phyloP scores from a whole-genome alignment of 2,329 filamentous ascomycete genomes.

The Nemania abortiva region DNA sequence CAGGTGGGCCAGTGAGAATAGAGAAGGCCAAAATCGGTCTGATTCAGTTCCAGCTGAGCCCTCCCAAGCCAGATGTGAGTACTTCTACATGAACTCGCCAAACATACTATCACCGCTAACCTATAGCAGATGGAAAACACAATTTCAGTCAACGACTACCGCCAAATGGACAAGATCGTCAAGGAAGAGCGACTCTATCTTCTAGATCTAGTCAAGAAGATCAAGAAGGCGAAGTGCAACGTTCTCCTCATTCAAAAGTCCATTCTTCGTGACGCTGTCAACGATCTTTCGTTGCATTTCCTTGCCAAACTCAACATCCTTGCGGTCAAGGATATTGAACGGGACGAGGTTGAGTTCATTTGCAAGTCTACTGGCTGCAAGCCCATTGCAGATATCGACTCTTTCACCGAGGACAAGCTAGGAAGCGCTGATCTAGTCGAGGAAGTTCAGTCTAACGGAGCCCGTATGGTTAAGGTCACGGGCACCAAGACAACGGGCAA shows the following conservation, averaged over 20 bases:
- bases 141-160: constrained; percentile 98
- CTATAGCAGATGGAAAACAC: constrained; percentile 91
- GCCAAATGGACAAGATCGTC: constrained; percentile 99
- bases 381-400: constrained; percentile 97
- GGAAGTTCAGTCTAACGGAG: constrained; percentile 87
- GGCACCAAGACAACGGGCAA: constrained; percentile 87
- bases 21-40: constrained; percentile 97
- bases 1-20: constrained; percentile 89
- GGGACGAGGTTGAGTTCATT: constrained; percentile 98
- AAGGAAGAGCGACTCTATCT: constrained; percentile 99
- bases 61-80: constrained; percentile 93
- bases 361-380: constrained; percentile 99
- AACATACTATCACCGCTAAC: constrained; percentile 23
- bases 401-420: constrained; percentile 98
- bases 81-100: background rate
- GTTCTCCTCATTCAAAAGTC: constrained; percentile 98
- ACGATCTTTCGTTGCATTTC: constrained; percentile 97
- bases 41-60: constrained; percentile 98
- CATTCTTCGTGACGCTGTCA: constrained; percentile 96
- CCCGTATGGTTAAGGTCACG: constrained; percentile 93
- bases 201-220: constrained; percentile 99
- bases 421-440: constrained; percentile 94
- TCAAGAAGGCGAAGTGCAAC: constrained; percentile 99
- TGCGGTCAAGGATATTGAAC: constrained; percentile 96
- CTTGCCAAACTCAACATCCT: constrained; percentile 96